Conservation (phyloP, 805 yeast species). For the Dipodascus albidus region DNA sequence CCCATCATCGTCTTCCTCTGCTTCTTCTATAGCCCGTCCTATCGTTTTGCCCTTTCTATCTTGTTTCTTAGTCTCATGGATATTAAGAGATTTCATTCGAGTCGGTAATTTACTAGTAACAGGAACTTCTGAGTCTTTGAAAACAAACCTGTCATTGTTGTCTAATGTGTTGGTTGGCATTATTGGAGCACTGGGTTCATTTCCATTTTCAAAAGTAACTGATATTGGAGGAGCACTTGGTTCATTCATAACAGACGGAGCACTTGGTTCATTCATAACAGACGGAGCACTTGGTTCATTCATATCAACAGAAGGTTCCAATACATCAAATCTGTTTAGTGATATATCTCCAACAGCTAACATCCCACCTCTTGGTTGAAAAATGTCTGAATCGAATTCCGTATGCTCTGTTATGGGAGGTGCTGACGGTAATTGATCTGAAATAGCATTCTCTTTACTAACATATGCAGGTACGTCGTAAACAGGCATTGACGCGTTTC, state of each 20-base stretch:
- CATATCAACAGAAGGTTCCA: not conserved
- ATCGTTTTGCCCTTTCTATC: too few species aligned
- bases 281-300: not conserved
- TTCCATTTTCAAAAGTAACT: not conserved
- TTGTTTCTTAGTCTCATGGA: too few species aligned
- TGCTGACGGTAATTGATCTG: not conserved
- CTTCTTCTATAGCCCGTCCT: not conserved
- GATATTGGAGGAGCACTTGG: not conserved
- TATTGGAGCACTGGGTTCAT: too few species aligned
- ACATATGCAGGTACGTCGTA: constrained; percentile 1
- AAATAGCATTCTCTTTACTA: not conserved
- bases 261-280: not conserved
- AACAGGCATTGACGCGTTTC: not conserved
- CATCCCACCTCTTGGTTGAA: not conserved
- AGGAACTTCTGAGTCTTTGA: too few species aligned
- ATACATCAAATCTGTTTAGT: too few species aligned
- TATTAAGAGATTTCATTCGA: too few species aligned
- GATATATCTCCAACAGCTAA: not conserved
- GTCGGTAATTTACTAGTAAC: too few species aligned
- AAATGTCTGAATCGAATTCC: not conserved
- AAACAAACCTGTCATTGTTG: too few species aligned
- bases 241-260: not conserved
- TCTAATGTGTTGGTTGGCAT: too few species aligned
- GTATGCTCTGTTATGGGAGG: not conserved
- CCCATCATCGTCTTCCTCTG: not conserved